A percentile compares a stretch with the other conserved stretches of the same genome.
These are phyloP conservation scores for Suaeda aralocaspica DNA, from an alignment of 148 eudicot species.

Conservation along the genomic window DNA sequence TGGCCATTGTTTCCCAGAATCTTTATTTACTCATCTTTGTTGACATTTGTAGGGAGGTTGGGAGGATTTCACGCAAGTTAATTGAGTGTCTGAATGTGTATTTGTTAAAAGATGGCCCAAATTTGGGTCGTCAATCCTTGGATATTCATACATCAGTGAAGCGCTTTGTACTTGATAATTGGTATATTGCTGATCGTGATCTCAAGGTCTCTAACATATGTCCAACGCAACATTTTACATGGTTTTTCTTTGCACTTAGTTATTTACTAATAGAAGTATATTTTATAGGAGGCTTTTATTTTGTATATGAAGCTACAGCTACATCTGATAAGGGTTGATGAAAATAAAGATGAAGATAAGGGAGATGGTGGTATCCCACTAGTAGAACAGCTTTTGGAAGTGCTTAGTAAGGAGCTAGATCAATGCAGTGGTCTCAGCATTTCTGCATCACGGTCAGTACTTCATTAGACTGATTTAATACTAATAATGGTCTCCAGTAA, in stretches of 20 bases:
- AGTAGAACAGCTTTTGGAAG: slow-evolving; percentile 73
- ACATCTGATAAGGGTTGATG: slow-evolving; percentile 61
- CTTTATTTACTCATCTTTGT: not conserved
- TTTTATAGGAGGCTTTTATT: slow-evolving; percentile 31
- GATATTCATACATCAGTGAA: slow-evolving; percentile 74
- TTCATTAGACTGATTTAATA: not conserved
- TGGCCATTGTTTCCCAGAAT: not conserved
- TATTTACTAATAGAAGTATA: slow-evolving; percentile 4
- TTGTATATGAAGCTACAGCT: slow-evolving; percentile 74
- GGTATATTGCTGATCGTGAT: slow-evolving; percentile 62
- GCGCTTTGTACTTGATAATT: slow-evolving; percentile 66
- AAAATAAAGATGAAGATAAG: slow-evolving; percentile 38
- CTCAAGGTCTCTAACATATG: slow-evolving; percentile 50
- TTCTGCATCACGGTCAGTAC: slow-evolving; percentile 45
- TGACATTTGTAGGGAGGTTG: slow-evolving; percentile 59
- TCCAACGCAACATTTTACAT: not conserved
- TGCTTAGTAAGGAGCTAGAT: slow-evolving; percentile 78
- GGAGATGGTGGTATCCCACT: slow-evolving; percentile 42
- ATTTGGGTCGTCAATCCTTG: slow-evolving; percentile 62
- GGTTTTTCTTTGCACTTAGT: not conserved
- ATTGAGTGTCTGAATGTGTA: slow-evolving; percentile 78
- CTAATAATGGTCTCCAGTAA: no score
- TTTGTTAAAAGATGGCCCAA: slow-evolving; percentile 86
- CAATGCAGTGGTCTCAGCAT: slow-evolving; percentile 45
- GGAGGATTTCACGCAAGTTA: slow-evolving; percentile 73